Evolutionary conservation across 164 flowering plant genomes (phyloP), one percentile per base, ranked within the genome.

Genomic region (Stephania yunnanensis): DNA sequence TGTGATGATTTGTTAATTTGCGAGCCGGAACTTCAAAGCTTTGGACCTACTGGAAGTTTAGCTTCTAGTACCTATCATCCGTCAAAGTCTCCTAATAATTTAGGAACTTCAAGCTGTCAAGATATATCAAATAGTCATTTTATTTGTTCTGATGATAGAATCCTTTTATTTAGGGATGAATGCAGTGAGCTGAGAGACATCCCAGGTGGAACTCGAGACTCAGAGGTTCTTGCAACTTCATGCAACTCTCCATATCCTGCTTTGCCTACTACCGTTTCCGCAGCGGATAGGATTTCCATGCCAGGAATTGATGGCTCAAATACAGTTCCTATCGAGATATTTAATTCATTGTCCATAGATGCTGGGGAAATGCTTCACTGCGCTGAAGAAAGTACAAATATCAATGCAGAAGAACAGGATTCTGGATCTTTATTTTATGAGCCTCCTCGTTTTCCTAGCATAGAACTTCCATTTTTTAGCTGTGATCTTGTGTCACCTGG

Each of bases 401-500:
- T 10, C 31, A 66, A 50, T 1, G 71, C 73, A 42, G 84, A 84
- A 73, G 74, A 85, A 74, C 80, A 80, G 36, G 90, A 84, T 68
- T 71, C 85, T 4, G 94, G 89, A 75, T 76, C 83, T 75, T 81
- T 96, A 42, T 92, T 80, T 75, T 96, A 96, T 81, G 98, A 96
- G 77, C 95, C 98, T 69, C 98, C 98, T 76, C 97, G 93, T 25
- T 90, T 94, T 81, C 99, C 99, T 52, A 90, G 95, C 76, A 75
- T 90, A 80, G 98, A 96, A 66, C 78, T 96, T 76, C 99, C 99
- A 9, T 96, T 94, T 78, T 85, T 91, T 69, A 92, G 97, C 84
- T 96, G 99, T 87, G 98, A 96, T 86, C 97, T 96, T 73, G 76
- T 87, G 79, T 89, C 86, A 73, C 84, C 91, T 70, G 89, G 93